Evolutionary conservation across 2,329 filamentous ascomycete genomes (phyloP).

Genomic region (Hypoxylon sp.): DNA sequence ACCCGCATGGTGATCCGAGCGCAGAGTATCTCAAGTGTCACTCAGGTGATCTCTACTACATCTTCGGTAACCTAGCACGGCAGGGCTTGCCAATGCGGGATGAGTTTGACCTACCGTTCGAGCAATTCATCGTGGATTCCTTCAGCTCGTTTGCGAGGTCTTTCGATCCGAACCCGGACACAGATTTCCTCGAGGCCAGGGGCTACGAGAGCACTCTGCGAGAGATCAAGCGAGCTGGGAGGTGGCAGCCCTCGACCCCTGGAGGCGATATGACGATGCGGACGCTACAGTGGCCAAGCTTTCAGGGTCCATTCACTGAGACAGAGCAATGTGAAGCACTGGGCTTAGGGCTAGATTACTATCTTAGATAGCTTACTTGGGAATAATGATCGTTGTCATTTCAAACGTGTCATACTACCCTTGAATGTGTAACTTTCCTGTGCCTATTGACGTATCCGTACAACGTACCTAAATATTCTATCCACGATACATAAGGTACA

Average conservation of each 20-base stretch:
- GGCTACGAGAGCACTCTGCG: constrained; percentile 55
- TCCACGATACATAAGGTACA: too few relatives aligned
- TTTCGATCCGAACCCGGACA: constrained; percentile 66
- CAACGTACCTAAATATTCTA: too few relatives aligned
- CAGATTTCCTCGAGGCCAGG: constrained; percentile 61
- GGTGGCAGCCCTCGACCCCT: constrained; percentile 55
- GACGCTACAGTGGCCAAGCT: constrained; percentile 62
- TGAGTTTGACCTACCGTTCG: constrained; percentile 57
- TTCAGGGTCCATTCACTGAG: constrained; percentile 62
- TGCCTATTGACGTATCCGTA: too few relatives aligned
- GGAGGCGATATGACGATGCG: constrained; percentile 60
- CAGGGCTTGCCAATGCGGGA: constrained; percentile 63
- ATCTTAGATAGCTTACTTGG: constrained; percentile 28
- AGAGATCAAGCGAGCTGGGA: constrained; percentile 50
- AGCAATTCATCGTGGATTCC: constrained; percentile 61
- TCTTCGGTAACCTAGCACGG: constrained; percentile 66
- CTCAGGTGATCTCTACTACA: constrained; percentile 68
- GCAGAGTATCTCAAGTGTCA: constrained; percentile 67
- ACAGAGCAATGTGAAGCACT: constrained; percentile 65
- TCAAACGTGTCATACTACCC: neutral
- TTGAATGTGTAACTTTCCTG: neutral
- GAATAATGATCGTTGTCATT: neutral
- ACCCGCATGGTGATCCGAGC: constrained; percentile 47
- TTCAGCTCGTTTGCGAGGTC: constrained; percentile 67
- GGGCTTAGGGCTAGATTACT: constrained; percentile 61